phyloP scores from a whole-genome alignment of 75 land plant species.

The Pinus albicaulis region DNA sequence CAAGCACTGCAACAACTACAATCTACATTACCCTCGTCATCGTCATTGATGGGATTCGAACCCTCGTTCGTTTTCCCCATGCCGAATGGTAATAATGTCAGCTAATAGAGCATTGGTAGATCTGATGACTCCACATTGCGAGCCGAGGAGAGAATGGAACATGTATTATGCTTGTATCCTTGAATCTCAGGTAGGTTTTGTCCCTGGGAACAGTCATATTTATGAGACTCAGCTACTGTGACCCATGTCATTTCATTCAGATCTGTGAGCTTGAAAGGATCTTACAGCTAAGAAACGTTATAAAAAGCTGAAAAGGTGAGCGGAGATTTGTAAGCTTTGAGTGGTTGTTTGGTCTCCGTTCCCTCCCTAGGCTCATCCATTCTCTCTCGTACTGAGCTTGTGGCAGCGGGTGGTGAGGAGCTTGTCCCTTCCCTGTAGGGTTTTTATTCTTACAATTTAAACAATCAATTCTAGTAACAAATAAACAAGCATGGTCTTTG shows the following conservation, averaged over 20 bases:
- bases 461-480: neutral
- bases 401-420: neutral
- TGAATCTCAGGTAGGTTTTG: neutral
- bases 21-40: neutral
- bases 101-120: neutral
- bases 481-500: too few relatives aligned
- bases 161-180: neutral
- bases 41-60: neutral
- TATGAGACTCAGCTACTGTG: neutral
- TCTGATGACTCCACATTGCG: slow-evolving; percentile 1
- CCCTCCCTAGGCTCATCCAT: neutral
- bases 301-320: neutral
- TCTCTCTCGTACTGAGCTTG: neutral
- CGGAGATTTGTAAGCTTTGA: neutral
- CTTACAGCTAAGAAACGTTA: slow-evolving; percentile 4
- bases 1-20: neutral
- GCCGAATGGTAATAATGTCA: neutral
- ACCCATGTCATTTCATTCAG: neutral
- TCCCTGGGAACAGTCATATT: neutral
- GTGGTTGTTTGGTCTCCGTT: neutral
- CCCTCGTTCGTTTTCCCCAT: slow-evolving; percentile 13
- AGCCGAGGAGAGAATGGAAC: neutral
- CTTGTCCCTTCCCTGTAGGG: neutral
- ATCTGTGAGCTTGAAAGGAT: neutral
- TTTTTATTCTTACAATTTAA: neutral